Evolutionary conservation across 2,329 filamentous ascomycete genomes (phyloP).

Genomic region (Massarina eburnea): DNA sequence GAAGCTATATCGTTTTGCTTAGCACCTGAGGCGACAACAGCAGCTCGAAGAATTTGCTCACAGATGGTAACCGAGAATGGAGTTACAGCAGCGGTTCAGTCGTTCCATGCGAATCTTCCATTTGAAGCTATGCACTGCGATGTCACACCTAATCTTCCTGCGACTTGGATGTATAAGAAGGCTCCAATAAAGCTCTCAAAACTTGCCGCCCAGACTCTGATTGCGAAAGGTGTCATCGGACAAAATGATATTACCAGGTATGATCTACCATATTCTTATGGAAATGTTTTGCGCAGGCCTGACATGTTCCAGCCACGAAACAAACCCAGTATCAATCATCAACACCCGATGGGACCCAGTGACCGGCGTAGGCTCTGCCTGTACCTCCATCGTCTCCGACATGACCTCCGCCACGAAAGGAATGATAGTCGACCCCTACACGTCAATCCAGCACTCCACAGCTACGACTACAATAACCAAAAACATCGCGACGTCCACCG

Average conservation of each 20-base stretch:
- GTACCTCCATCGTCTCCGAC: conserved; percentile 57
- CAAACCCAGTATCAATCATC: conserved; percentile 33
- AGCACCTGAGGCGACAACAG: conserved; percentile 11
- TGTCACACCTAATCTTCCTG: conserved; percentile 20
- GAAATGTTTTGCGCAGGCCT: background rate
- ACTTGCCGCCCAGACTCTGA: conserved; percentile 24
- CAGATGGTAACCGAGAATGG: conserved; percentile 28
- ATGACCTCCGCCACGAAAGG: conserved; percentile 61
- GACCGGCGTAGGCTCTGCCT: conserved; percentile 63
- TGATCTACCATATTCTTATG: background rate
- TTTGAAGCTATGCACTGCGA: conserved; percentile 26
- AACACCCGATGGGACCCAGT: conserved; percentile 60
- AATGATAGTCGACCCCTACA: conserved; percentile 46
- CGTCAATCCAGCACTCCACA: conserved; percentile 2
- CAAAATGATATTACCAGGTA: conserved; percentile 22
- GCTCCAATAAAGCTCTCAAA: conserved; percentile 19
- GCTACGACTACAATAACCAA: background rate
- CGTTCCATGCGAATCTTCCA: conserved; percentile 30
- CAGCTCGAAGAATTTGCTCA: conserved; percentile 21
- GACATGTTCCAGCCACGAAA: conserved; percentile 14
- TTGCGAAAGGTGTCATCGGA: conserved; percentile 18
- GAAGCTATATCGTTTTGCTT: conserved; percentile 26
- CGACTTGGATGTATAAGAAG: conserved; percentile 25
- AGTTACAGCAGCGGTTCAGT: conserved; percentile 24
- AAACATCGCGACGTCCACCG: too few relatives aligned